phyloP scores from a whole-genome alignment of 164 flowering plant genomes.

The grape (Vitis vinifera) region ASM3070453v1 NC_081812.1:14364001-14364500 shows the following conservation, averaged over 20 bases:
- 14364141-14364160: conserved; percentile 31
- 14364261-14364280: conserved; percentile 14
- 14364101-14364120: conserved; percentile 37
- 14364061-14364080: conserved; percentile 66
- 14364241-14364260: conserved; percentile 22
- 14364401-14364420: conserved; percentile 23
- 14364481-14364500: conserved; percentile 31
- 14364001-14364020: background rate
- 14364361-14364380: conserved; percentile 23
- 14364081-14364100: conserved; percentile 40
- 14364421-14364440: conserved; percentile 25
- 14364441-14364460: conserved; percentile 33
- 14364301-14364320: conserved; percentile 22
- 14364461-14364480: conserved; percentile 46
- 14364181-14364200: conserved; percentile 17
- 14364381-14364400: conserved; percentile 1
- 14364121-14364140: conserved; percentile 27
- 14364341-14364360: conserved; percentile 24
- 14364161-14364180: conserved; percentile 50
- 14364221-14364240: conserved; percentile 4
- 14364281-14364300: conserved; percentile 33
- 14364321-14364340: conserved; percentile 19
- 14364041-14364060: conserved; percentile 24
- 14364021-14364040: background rate
- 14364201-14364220: background rate